Conservation (phyloP, 192 early-diverging fungal genomes). For the Coemansia sp. region DNA sequence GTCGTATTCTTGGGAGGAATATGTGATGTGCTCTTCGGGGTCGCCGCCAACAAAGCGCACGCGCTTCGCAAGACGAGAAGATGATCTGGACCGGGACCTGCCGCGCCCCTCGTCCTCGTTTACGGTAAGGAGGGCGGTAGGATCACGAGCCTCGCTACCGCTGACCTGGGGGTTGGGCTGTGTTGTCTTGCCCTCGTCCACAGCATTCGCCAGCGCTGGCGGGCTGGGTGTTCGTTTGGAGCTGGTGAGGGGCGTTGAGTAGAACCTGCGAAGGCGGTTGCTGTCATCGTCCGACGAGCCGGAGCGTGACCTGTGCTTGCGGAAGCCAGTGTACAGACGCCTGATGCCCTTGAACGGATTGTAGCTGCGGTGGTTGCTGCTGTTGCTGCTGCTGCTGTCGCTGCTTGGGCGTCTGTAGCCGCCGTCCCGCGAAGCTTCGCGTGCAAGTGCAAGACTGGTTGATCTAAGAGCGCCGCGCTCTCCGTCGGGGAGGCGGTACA, state of each 20-base stretch:
- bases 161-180: conserved; percentile 22
- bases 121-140: background rate
- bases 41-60: conserved; percentile 43
- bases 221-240: conserved; percentile 1
- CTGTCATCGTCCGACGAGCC: conserved; percentile 15
- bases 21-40: conserved; percentile 38
- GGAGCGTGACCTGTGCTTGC: conserved; percentile 34
- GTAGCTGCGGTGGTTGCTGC: conserved; percentile 14
- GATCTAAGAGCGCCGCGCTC: conserved; percentile 52
- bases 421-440: conserved; percentile 42
- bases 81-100: conserved; percentile 21
- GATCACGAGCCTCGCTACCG: conserved; percentile 22
- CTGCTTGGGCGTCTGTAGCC: conserved; percentile 20
- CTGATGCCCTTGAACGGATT: conserved; percentile 56
- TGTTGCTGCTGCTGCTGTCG: conserved; percentile 14
- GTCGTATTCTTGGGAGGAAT: conserved; percentile 54
- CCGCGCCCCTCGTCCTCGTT: background rate
- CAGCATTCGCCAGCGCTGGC: background rate
- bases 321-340: conserved; percentile 45
- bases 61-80: conserved; percentile 24
- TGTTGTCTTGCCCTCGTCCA: conserved; percentile 23
- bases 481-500: conserved; percentile 55
- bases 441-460: conserved; percentile 49
- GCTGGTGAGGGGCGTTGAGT: conserved; percentile 37
- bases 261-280: conserved; percentile 46